These are phyloP conservation scores for Globisporangium abappressorium DNA, from an alignment of 352 stramenopile species.

Conservation along the genomic window DNA sequence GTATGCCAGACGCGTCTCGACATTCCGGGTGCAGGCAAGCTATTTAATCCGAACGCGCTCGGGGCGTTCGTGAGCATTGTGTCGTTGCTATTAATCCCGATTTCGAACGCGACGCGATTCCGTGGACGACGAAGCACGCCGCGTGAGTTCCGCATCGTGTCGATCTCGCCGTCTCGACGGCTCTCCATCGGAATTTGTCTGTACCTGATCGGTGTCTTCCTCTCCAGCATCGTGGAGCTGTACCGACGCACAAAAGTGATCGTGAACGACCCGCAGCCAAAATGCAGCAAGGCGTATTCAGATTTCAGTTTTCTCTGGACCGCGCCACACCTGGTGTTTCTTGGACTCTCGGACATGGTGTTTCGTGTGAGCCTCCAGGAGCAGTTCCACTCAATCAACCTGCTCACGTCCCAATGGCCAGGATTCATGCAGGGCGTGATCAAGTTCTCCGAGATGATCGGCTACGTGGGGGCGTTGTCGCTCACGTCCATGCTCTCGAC, in stretches of 20 bases:
- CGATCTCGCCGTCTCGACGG: constrained; percentile 24
- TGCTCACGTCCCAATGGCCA: constrained; percentile 33
- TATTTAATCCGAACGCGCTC: constrained; percentile 44
- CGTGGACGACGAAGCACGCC: neutral
- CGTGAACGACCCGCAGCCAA: constrained; percentile 12
- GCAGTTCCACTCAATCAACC: constrained; percentile 37
- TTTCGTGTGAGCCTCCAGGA: constrained; percentile 66
- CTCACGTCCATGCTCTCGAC: constrained; percentile 47
- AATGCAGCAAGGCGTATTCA: constrained; percentile 29
- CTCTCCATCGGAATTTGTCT: constrained; percentile 54
- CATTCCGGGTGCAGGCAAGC: constrained; percentile 23
- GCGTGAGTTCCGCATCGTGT: constrained; percentile 3
- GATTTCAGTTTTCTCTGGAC: constrained; percentile 61
- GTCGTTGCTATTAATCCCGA: constrained; percentile 17
- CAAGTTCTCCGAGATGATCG: constrained; percentile 51
- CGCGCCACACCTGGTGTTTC: constrained; percentile 46
- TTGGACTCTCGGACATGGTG: constrained; percentile 53
- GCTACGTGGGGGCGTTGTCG: constrained; percentile 46
- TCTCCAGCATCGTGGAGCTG: constrained; percentile 73
- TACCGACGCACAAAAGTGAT: constrained; percentile 53
- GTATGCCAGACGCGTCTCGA: constrained; percentile 50
- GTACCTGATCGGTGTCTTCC: constrained; percentile 62
- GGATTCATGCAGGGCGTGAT: constrained; percentile 44
- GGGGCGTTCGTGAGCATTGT: constrained; percentile 20
- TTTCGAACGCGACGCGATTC: constrained; percentile 15